Evolutionary conservation across 1,284 basidiomycete genomes (phyloP).

Genomic region (Boletus semigastroideus): DNA sequence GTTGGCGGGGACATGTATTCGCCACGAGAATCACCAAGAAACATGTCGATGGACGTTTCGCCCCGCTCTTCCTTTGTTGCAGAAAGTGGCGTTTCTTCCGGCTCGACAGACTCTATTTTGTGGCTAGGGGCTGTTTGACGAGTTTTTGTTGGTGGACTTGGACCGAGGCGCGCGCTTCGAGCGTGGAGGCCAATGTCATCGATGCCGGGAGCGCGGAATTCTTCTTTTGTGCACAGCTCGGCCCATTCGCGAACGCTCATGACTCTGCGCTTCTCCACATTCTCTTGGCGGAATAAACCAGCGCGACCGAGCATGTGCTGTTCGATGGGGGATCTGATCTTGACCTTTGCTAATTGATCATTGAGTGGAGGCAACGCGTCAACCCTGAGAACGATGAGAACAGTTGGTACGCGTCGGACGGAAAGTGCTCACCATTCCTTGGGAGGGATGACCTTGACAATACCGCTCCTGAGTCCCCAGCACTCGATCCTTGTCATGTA

Average conservation of each 20-base stretch:
- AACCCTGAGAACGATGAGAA: slow-evolving; percentile 50
- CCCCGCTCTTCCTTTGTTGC: slow-evolving; percentile 32
- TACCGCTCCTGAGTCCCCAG: slow-evolving; percentile 88
- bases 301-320: slow-evolving; percentile 86
- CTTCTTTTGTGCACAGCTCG: slow-evolving; percentile 72
- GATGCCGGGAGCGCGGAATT: slow-evolving; percentile 68
- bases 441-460: slow-evolving; percentile 93
- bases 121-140: slow-evolving; percentile 15
- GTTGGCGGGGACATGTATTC: slow-evolving; percentile 31
- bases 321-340: slow-evolving; percentile 85
- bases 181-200: slow-evolving; percentile 61
- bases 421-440: slow-evolving; percentile 76
- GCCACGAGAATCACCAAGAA: slow-evolving; percentile 2
- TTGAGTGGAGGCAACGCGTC: slow-evolving; percentile 69
- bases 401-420: neutral
- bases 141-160: slow-evolving; percentile 19
- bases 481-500: slow-evolving; percentile 84
- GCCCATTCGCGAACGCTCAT: slow-evolving; percentile 88
- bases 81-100: slow-evolving; percentile 16
- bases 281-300: slow-evolving; percentile 89
- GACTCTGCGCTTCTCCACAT: slow-evolving; percentile 83
- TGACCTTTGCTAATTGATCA: slow-evolving; percentile 67
- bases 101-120: slow-evolving; percentile 27
- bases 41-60: slow-evolving; percentile 26
- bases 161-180: slow-evolving; percentile 39